Percentiles rank a stretch among this genome's conserved stretches.
phyloP scores from a whole-genome alignment of 225 moss, liverwort and hornwort species.

The Lunularia cruciata region DNA sequence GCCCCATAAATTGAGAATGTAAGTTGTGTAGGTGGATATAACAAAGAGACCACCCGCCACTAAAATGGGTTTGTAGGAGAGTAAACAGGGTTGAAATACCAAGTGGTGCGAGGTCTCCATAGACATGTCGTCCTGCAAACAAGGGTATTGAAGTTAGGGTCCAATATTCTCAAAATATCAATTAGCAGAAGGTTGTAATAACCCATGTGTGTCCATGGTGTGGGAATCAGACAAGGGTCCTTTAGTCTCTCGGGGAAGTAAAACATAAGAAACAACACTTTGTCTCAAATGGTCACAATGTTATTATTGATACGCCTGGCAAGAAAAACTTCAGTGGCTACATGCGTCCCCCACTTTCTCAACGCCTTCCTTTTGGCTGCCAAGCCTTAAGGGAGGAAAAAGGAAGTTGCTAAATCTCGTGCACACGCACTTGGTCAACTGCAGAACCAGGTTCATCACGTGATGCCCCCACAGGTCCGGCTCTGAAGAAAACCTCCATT shows the following conservation, averaged over 20 bases:
- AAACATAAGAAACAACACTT: slow-evolving; percentile 23
- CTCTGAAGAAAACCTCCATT: slow-evolving; percentile 17
- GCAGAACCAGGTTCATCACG: slow-evolving; percentile 7
- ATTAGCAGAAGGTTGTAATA: slow-evolving; percentile 19
- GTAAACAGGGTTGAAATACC: slow-evolving; percentile 58
- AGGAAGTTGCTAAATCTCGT: slow-evolving; percentile 17
- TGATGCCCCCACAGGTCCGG: slow-evolving; percentile 9
- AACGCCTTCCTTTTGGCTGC: slow-evolving; percentile 11
- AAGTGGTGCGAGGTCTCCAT: slow-evolving; percentile 54
- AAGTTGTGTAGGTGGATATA: slow-evolving; percentile 28
- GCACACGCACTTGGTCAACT: neutral
- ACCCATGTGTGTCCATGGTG: slow-evolving; percentile 18
- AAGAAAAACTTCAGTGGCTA: slow-evolving; percentile 27
- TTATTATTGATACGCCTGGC: slow-evolving; percentile 30
- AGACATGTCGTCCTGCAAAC: slow-evolving; percentile 52
- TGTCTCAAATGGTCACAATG: slow-evolving; percentile 25
- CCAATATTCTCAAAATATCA: slow-evolving; percentile 22
- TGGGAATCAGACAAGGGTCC: slow-evolving; percentile 27
- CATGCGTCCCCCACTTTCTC: slow-evolving; percentile 19
- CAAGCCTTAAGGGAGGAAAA: slow-evolving; percentile 14
- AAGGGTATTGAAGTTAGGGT: slow-evolving; percentile 50
- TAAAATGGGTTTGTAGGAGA: slow-evolving; percentile 45
- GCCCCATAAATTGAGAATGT: slow-evolving; percentile 31
- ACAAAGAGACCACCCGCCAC: slow-evolving; percentile 25
- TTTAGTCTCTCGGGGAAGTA: slow-evolving; percentile 23